Evolutionary conservation across 441 rosid species (phyloP).

Genomic region (Populus trichocarpa): DNA sequence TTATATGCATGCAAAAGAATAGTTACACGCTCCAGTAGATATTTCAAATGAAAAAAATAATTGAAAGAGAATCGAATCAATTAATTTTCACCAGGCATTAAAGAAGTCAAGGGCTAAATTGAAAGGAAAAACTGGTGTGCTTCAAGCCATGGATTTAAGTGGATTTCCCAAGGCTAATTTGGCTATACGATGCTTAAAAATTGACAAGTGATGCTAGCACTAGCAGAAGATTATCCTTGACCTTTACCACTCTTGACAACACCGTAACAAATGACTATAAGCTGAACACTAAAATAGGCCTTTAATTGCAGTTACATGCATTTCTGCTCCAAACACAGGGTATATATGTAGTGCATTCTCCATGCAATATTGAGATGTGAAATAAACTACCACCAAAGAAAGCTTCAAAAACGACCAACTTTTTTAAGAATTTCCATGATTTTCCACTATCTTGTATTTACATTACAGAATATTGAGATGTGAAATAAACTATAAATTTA

Average conservation of each 20-base stretch:
- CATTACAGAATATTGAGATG: not conserved
- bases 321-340: not conserved
- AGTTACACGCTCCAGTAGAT: not conserved
- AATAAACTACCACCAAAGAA: not conserved
- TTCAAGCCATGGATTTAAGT: not conserved
- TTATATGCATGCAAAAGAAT: not conserved
- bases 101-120: not conserved
- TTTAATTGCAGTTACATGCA: not conserved
- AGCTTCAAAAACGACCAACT: not conserved
- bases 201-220: not conserved
- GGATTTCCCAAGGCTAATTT: not conserved
- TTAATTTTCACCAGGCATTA: not conserved
- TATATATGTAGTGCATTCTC: not conserved
- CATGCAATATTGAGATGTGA: not conserved
- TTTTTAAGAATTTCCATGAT: not conserved
- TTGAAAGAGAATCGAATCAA: not conserved
- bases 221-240: not conserved
- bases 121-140: not conserved
- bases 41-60: not conserved
- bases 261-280: not conserved
- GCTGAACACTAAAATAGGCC: not conserved
- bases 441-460: not conserved
- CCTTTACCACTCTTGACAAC: not conserved
- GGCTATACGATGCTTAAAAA: not conserved
- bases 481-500: not conserved